These are phyloP conservation scores for Ormosia semicastrata DNA, from an alignment of 306 rosid genomes.

Conservation along the genomic window DNA sequence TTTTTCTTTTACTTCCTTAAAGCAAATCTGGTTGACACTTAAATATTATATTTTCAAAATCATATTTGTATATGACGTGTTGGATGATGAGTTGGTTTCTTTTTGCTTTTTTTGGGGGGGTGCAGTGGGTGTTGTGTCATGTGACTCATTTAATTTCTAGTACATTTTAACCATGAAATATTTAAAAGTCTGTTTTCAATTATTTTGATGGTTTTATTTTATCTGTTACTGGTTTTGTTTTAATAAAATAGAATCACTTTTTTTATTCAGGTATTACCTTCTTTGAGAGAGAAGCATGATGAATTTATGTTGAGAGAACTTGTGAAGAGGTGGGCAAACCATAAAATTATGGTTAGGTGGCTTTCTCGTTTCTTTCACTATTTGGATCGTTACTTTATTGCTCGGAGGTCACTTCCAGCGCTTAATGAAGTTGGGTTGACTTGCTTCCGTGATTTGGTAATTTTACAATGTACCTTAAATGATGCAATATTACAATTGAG, in stretches of 20 bases:
- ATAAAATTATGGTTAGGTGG: constrained; percentile 75
- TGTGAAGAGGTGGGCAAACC: constrained; percentile 76
- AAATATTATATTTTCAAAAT: background rate
- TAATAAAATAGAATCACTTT: background rate
- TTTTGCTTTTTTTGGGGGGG: background rate
- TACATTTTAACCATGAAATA: background rate
- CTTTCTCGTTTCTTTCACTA: constrained; percentile 68
- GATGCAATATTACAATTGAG: constrained; percentile 5
- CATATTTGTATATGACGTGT: background rate
- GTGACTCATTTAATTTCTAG: background rate
- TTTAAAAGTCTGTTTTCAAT: background rate
- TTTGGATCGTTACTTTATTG: constrained; percentile 70
- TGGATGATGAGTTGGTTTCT: background rate
- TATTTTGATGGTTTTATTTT: background rate
- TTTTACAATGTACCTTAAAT: background rate
- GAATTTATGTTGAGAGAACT: constrained; percentile 82
- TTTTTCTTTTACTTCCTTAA: background rate
- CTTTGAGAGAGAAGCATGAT: constrained; percentile 78
- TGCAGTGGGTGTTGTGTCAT: background rate
- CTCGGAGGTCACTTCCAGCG: constrained; percentile 69
- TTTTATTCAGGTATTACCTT: constrained; percentile 63
- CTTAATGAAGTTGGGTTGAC: constrained; percentile 74
- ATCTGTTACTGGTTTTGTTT: background rate
- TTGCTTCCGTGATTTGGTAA: constrained; percentile 77
- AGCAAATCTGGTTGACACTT: background rate